Conservation (phyloP, 257 asterid genomes). For the Solanum ossicruentum region DNA sequence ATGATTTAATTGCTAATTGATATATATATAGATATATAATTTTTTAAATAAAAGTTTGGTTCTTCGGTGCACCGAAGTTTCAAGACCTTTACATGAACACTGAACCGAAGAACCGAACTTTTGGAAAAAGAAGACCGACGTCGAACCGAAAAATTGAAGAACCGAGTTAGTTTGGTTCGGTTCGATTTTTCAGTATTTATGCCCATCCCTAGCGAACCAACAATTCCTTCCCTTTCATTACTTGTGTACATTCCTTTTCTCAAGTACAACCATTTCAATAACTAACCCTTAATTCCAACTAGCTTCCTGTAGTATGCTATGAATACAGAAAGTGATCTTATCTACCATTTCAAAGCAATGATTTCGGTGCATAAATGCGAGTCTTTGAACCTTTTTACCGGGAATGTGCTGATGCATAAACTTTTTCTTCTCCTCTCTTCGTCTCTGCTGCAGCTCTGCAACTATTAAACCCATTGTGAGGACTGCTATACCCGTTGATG, state of each 20-base stretch:
- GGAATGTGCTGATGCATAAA: background rate
- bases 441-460: constrained; percentile 43
- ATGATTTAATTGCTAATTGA: no score
- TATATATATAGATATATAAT: no score
- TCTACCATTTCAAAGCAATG: background rate
- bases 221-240: background rate
- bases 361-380: background rate
- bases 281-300: background rate
- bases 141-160: no score
- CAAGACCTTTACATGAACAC: no score
- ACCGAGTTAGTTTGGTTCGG: no score
- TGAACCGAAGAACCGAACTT: no score
- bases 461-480: constrained; percentile 56
- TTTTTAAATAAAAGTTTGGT: no score
- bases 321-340: background rate
- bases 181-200: no score
- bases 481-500: constrained; percentile 97
- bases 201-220: background rate
- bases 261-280: background rate
- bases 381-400: background rate
- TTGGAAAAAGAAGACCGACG: no score
- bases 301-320: background rate
- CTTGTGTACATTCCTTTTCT: background rate
- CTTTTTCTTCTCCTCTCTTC: background rate
- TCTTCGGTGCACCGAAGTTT: no score